These are phyloP conservation scores for Dentipellis sp. DNA, from an alignment of 768 basidiomycete species.

Conservation along the genomic window DNA sequence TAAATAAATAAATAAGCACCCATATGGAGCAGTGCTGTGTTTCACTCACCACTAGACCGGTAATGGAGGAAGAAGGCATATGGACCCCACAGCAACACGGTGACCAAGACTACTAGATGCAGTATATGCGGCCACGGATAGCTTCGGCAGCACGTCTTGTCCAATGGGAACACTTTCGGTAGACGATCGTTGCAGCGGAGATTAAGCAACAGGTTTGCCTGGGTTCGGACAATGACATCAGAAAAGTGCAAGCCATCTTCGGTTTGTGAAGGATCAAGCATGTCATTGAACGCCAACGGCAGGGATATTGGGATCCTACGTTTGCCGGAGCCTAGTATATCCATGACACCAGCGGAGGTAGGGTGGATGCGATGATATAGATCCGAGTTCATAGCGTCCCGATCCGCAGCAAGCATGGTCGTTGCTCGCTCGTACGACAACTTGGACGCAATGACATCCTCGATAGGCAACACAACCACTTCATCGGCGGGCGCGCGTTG, in stretches of 20 bases:
- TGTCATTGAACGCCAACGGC: conserved; percentile 72
- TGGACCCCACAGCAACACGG: conserved; percentile 44
- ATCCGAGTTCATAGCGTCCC: conserved; percentile 89
- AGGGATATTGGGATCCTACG: conserved; percentile 33
- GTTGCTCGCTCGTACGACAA: conserved; percentile 52
- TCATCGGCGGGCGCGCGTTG: conserved; percentile 44
- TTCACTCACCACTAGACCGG: conserved; percentile 10
- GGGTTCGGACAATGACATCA: conserved; percentile 47
- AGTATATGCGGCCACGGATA: conserved; percentile 60
- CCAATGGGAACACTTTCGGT: conserved; percentile 52
- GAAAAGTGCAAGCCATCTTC: conserved; percentile 82
- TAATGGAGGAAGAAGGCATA: conserved; percentile 28
- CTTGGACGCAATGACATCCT: conserved; percentile 57
- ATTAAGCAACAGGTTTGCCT: conserved; percentile 75
- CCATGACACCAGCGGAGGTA: conserved; percentile 11
- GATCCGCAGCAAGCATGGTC: conserved; percentile 68
- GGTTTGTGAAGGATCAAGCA: conserved; percentile 68
- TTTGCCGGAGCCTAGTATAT: not conserved
- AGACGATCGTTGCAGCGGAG: conserved; percentile 69
- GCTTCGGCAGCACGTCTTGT: conserved; percentile 72
- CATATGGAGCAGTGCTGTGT: not conserved
- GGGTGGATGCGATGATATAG: conserved; percentile 58
- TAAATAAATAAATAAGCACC: not conserved
- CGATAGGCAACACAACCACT: conserved; percentile 71
- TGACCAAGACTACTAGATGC: conserved; percentile 43